Evolutionary conservation across 805 yeast species (phyloP).

Genomic region (Metschnikowia hibisci): DNA sequence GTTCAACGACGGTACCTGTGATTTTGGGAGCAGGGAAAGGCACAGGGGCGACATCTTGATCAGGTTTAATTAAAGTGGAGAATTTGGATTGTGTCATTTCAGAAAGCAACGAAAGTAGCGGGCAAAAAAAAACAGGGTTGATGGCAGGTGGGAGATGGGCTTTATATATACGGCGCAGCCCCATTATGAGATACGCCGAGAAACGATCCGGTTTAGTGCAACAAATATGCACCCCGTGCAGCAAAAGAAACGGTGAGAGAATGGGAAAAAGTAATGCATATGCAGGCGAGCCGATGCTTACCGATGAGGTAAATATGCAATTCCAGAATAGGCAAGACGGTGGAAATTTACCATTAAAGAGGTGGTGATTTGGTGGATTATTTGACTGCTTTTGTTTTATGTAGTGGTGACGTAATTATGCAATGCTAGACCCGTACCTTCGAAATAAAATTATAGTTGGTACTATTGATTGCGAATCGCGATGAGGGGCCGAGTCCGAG

Average conservation of each 20-base stretch:
- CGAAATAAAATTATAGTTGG: too few species aligned
- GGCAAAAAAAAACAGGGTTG: background rate
- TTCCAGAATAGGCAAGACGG: too few species aligned
- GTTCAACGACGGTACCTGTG: constrained; percentile 15
- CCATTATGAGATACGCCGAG: constrained; percentile 2
- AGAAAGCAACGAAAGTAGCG: too few species aligned
- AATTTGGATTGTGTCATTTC: constrained; percentile 9
- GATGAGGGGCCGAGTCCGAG: too few species aligned
- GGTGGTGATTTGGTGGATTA: too few species aligned
- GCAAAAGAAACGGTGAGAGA: constrained; percentile 1
- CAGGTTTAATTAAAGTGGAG: constrained; percentile 19
- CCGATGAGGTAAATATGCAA: background rate
- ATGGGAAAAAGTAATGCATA: background rate
- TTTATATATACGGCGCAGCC: background rate
- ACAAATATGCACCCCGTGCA: background rate
- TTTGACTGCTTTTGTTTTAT: too few species aligned
- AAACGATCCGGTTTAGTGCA: constrained; percentile 1
- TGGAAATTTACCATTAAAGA: too few species aligned
- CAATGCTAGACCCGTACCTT: background rate
- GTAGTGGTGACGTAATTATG: background rate
- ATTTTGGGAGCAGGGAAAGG: constrained; percentile 16
- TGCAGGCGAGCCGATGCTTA: background rate
- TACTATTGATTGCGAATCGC: too few species aligned
- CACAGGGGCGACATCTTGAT: constrained; percentile 15
- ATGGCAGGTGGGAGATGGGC: background rate